Percentiles rank a stretch among this genome's conserved stretches.
Conservation (phyloP, 305 asterid species). For the Solanum hybrid region DNA sequence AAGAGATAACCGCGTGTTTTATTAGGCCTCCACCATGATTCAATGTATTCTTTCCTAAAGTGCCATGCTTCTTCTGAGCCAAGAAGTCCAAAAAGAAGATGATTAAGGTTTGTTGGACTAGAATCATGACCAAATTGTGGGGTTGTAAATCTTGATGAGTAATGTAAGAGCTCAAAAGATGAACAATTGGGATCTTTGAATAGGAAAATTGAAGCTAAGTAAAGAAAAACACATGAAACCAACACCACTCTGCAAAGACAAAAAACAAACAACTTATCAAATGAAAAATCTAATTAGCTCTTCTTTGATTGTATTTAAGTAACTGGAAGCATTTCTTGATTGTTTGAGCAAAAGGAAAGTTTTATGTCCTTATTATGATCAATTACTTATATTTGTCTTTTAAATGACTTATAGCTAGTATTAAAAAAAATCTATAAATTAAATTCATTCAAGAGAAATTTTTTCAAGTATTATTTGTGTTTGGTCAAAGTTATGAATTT, state of each 20-base stretch:
- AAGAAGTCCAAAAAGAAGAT: constrained; percentile 26
- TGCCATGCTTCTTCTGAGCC: constrained; percentile 27
- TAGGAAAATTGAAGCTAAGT: constrained; percentile 3
- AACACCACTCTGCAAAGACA: constrained; percentile 7
- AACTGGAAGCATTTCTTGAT: not conserved
- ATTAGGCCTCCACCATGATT: constrained; percentile 33
- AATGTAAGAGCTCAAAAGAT: not conserved
- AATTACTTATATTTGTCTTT: not conserved
- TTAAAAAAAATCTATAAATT: no score
- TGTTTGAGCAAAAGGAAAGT: not conserved
- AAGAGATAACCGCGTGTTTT: constrained; percentile 21
- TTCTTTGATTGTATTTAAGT: not conserved
- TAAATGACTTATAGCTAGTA: not conserved
- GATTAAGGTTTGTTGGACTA: constrained; percentile 14
- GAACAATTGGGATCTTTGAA: constrained; percentile 9
- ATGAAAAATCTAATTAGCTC: not conserved
- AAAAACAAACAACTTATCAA: not conserved
- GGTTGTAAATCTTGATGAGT: not conserved
- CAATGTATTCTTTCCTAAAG: constrained; percentile 16
- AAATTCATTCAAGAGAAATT: not conserved
- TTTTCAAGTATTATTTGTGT: no score
- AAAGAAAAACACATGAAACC: constrained; percentile 6
- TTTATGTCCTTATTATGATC: not conserved
- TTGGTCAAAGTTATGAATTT: no score
- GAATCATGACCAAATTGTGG: not conserved